Evolutionary conservation across 1,284 basidiomycete species (phyloP).

Genomic region (Sphagnurus paluster): DNA sequence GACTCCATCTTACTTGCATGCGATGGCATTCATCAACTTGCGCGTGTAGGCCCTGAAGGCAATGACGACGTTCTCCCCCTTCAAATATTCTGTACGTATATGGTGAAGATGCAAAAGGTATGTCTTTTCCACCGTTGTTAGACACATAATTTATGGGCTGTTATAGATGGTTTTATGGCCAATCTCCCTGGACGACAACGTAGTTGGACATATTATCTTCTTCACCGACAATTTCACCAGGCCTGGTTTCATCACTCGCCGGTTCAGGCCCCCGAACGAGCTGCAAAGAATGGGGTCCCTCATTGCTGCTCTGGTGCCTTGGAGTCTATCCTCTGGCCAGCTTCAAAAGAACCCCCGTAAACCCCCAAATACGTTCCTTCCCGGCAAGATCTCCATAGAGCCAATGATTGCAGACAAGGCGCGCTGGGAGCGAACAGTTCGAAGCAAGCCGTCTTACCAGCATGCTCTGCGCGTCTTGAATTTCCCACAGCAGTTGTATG

Average conservation of each 20-base stretch:
- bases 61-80: constrained; percentile 39
- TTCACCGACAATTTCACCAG: constrained; percentile 34
- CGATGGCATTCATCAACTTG: constrained; percentile 51
- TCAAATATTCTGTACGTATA: constrained; percentile 42
- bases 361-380: constrained; percentile 14
- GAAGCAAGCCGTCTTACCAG: constrained; percentile 33
- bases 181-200: constrained; percentile 42
- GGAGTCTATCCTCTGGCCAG: constrained; percentile 34
- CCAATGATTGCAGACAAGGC: constrained; percentile 13
- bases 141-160: background rate
- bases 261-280: constrained; percentile 32
- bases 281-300: constrained; percentile 28
- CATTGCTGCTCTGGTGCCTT: constrained; percentile 49
- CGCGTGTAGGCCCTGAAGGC: constrained; percentile 37
- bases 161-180: constrained; percentile 57
- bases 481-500: constrained; percentile 43
- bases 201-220: constrained; percentile 43
- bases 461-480: constrained; percentile 45
- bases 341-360: constrained; percentile 20
- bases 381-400: constrained; percentile 14
- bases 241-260: constrained; percentile 24
- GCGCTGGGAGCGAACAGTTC: constrained; percentile 23
- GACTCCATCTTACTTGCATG: constrained; percentile 47
- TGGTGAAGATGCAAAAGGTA: constrained; percentile 48
- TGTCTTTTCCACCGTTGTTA: constrained; percentile 15